A percentile compares a stretch with the other conserved stretches of the same genome.
Evolutionary conservation across 345 rosid genomes (phyloP).

Genomic region (Aethionema arabicum): DNA sequence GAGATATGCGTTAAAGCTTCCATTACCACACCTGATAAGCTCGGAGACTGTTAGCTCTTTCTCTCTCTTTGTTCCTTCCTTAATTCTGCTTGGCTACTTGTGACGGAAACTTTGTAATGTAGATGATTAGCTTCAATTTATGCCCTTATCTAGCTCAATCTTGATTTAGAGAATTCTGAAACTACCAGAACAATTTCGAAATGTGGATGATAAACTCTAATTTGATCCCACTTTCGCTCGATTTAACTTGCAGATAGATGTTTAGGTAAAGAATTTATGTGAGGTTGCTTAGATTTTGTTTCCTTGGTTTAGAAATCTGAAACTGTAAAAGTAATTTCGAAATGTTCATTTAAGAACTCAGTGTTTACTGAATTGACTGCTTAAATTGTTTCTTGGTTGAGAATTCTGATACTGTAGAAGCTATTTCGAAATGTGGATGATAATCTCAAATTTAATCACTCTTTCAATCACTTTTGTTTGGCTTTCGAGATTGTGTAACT

Average conservation of each 20-base stretch:
- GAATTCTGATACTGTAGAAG: constrained; percentile 4
- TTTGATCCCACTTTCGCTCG: not conserved
- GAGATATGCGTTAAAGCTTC: constrained; percentile 91
- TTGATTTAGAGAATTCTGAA: not conserved
- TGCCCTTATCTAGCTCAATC: not conserved
- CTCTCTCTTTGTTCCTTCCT: constrained; percentile 10
- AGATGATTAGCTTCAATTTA: constrained; percentile 18
- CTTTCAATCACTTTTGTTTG: too few relatives aligned
- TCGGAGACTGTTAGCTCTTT: constrained; percentile 76
- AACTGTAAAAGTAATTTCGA: too few relatives aligned
- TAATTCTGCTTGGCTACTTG: not conserved
- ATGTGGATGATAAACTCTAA: not conserved
- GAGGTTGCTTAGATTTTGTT: too few relatives aligned
- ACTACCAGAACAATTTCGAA: constrained; percentile 2
- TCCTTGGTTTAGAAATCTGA: too few relatives aligned
- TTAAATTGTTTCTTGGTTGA: constrained; percentile 10
- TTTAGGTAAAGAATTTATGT: not conserved
- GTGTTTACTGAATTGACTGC: not conserved
- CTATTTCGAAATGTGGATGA: not conserved
- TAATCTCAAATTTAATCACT: too few relatives aligned
- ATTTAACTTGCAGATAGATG: not conserved
- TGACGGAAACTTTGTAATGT: constrained; percentile 18
- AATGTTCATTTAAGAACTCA: not conserved
- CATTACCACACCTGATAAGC: constrained; percentile 62
- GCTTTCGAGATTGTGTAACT: too few relatives aligned